Evolutionary conservation across 257 asterid genomes (phyloP), one percentile per base, ranked within the genome.

Genomic region (Fraxinus americana): DNA sequence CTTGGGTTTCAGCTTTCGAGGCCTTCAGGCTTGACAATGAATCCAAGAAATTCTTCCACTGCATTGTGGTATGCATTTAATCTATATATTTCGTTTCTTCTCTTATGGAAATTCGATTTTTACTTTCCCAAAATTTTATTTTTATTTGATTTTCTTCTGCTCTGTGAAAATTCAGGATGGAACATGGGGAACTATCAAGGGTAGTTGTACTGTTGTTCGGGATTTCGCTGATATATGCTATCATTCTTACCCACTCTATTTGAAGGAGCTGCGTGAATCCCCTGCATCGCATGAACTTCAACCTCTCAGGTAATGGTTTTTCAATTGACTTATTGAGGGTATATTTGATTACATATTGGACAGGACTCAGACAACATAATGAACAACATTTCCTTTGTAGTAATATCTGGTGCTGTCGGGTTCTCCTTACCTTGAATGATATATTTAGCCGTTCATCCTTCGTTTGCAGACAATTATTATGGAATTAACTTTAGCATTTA

Each of bases 181-280:
- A 77, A 92, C 98, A 23, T 91, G 90, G 98, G 94, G 84, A 36
- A 88, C 97, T 32, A 86, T 94, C 82, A 89, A 85, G 84, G 98
- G 96, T 68, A 88, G 98, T 84, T 94, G 97, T 78, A 94, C 92
- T 0, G 97, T 90, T 36, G 98, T 92, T 80, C 88, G 91, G 39
- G 98, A 94, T 90, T 94, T 90, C 78, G 92, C 85, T 34, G 98
- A 94, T 85, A n/a, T 94, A n/a, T 92, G 98, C 81, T 90, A 84
- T 75, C 91, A 90, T 82, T 92, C 98, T 29, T 94, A 90, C 76
- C 92, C 92, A 1, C 77, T 84, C 71, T 92, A 86, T 54, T 78
- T 92, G 78, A 88, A 88, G 82, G 98, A 92, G 84, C 79, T 89
- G 27, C 89, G 94, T 0, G 87, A 91, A 71, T 88, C 85, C 67